Percentiles rank a stretch among this genome's conserved stretches.
Conservation (phyloP, 2,329 filamentous ascomycete genomes). For the Intubia oerlemansii region DNA sequence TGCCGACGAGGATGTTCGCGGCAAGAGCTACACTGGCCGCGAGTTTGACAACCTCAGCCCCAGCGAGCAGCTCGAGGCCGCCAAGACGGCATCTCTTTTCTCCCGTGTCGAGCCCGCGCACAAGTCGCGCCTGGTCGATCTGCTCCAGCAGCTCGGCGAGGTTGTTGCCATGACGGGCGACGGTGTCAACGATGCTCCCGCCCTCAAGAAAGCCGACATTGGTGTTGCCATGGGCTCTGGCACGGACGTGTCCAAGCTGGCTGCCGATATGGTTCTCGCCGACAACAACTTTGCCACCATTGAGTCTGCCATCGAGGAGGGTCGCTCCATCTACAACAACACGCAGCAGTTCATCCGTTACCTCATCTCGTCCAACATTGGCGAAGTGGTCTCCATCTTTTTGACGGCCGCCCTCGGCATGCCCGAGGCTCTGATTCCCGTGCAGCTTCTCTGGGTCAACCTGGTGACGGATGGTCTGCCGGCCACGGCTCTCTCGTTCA, state of each 20-base stretch:
- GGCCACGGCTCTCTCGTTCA: constrained; percentile 91
- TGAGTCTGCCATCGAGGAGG: constrained; percentile 86
- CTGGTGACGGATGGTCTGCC: constrained; percentile 93
- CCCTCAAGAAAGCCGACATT: constrained; percentile 96
- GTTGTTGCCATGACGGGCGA: constrained; percentile 99
- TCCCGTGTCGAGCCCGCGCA: constrained; percentile 88
- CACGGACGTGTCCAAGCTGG: constrained; percentile 90
- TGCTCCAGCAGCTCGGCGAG: constrained; percentile 78
- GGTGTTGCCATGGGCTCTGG: constrained; percentile 97
- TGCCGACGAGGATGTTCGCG: constrained; percentile 47
- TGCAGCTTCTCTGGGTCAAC: constrained; percentile 97
- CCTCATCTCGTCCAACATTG: constrained; percentile 96
- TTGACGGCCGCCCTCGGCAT: constrained; percentile 88
- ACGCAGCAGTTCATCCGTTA: constrained; percentile 99
- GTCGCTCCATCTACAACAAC: constrained; percentile 97
- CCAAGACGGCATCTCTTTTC: constrained; percentile 73
- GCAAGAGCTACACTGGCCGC: constrained; percentile 88
- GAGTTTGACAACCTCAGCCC: constrained; percentile 78
- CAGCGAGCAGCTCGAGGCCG: constrained; percentile 61
- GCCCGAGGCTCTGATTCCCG: constrained; percentile 91
- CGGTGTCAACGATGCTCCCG: constrained; percentile 93
- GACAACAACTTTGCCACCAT: constrained; percentile 99
- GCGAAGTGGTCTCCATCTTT: constrained; percentile 98
- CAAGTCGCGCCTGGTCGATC: constrained; percentile 94
- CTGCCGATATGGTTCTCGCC: constrained; percentile 93